Evolutionary conservation across 169 alveolate genomes (phyloP).

Genomic region (Miamiensis avidus): DNA sequence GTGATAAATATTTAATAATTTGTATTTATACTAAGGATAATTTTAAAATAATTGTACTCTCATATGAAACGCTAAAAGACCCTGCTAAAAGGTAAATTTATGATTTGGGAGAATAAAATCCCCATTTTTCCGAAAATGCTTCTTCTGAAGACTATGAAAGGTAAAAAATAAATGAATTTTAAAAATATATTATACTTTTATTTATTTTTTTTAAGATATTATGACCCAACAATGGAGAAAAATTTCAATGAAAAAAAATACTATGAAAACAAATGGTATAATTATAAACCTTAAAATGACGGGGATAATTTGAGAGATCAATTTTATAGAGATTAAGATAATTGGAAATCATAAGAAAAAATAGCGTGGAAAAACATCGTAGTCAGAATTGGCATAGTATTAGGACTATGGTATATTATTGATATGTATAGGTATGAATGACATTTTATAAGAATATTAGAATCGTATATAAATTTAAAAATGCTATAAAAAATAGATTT

Average conservation of each 20-base stretch:
- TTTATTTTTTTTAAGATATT: not conserved
- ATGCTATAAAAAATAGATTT: not conserved
- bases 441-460: too few species aligned
- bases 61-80: not conserved
- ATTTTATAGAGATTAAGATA: not conserved
- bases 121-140: not conserved
- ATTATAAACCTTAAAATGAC: not conserved
- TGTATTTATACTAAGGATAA: not conserved
- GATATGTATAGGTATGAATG: not conserved
- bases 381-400: not conserved
- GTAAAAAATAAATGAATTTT: not conserved
- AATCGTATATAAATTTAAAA: too few species aligned
- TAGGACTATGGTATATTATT: not conserved
- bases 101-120: not conserved
- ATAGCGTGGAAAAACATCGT: not conserved
- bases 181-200: too few species aligned
- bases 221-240: not conserved
- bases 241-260: not conserved
- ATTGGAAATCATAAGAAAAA: not conserved
- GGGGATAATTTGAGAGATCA: not conserved
- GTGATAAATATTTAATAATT: too few species aligned
- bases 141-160: not conserved
- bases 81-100: not conserved
- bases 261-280: not conserved
- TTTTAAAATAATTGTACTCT: too few species aligned